Evolutionary conservation across 2,329 filamentous ascomycete species (phyloP), one percentile per base, ranked within the genome.

Genomic region (Emericellopsis atlantica): DNA sequence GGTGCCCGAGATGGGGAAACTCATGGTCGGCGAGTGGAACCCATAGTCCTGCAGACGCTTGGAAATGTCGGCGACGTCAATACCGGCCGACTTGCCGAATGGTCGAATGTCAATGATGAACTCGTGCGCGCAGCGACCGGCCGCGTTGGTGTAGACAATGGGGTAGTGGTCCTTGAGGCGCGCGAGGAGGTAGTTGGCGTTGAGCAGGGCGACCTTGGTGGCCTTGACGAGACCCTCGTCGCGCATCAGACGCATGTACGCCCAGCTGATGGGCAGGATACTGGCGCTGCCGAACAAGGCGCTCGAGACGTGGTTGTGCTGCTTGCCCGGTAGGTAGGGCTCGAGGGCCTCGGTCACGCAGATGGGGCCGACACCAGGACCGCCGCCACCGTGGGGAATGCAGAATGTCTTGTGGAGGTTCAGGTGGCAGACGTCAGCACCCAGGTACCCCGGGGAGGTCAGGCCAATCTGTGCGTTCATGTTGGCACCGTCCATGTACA

Each of bases 371-470:
- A 95, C 86, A 53, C 90, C 90, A 9, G 90, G 90, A 14, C 90
- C 90, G 48, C 90, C 90, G 47, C 90, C 90, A 42, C 90, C 90
- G 62, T 96, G 90, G 37, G 90, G 90, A 54, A 96, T 96, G 59
- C 90, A 96, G 71, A 96, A 96, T 4, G 90, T 96, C 75, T 96
- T 96, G 76, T 96, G 90, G 34, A 96, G 74, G 64, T 96, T 96
- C 45, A 96, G 71, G 67, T 95, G 90, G 73, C 90, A 96, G 32
- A 95, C 89, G 58, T 96, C 90, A 24, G 90, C 90, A 16, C 90
- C 90, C 49, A 96, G 94, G 59, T 93, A 88, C 32, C 90, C 90
- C 2, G 90, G 90, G 1, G 87, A 94, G 67, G 87, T 95, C 10
- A 96, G 74, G 11, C 90, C 90, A 48, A 96, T 95, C 62, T 96